Evolutionary conservation across 768 basidiomycete genomes (phyloP).

Genomic region (Rubroboletus pulcherrimus): DNA sequence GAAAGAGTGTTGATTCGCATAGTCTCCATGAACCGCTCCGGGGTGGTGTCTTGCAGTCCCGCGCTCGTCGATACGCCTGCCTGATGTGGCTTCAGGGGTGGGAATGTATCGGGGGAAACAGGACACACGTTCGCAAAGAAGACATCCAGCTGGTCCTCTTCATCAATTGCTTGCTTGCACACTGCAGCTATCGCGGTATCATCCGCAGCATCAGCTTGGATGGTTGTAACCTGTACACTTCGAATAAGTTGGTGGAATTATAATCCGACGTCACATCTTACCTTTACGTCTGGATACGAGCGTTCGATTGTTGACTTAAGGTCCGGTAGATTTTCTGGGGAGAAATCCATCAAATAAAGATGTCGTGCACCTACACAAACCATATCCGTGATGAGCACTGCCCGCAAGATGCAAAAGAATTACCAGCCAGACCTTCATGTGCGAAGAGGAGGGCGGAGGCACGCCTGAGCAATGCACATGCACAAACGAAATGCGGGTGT

Average conservation of each 20-base stretch:
- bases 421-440: constrained; percentile 58
- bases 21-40: constrained; percentile 66
- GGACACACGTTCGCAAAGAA: constrained; percentile 88
- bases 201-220: constrained; percentile 83
- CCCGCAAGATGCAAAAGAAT: background rate
- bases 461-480: constrained; percentile 43
- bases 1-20: constrained; percentile 77
- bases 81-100: constrained; percentile 34
- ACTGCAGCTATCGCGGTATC: constrained; percentile 62
- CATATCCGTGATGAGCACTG: constrained; percentile 2
- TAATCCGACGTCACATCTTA: constrained; percentile 23
- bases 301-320: constrained; percentile 65
- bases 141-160: constrained; percentile 85
- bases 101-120: background rate
- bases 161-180: constrained; percentile 68
- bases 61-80: constrained; percentile 57
- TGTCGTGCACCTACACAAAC: constrained; percentile 59
- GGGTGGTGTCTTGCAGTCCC: constrained; percentile 49
- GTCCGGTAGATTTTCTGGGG: constrained; percentile 60
- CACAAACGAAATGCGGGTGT: constrained; percentile 4
- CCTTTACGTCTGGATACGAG: constrained; percentile 77
- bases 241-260: constrained; percentile 9
- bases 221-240: constrained; percentile 62
- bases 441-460: constrained; percentile 71
- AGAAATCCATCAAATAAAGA: constrained; percentile 75